These are phyloP conservation scores for Keithomyces neogunnii DNA, from an alignment of 2,329 filamentous ascomycete genomes.

Conservation along the genomic window DNA sequence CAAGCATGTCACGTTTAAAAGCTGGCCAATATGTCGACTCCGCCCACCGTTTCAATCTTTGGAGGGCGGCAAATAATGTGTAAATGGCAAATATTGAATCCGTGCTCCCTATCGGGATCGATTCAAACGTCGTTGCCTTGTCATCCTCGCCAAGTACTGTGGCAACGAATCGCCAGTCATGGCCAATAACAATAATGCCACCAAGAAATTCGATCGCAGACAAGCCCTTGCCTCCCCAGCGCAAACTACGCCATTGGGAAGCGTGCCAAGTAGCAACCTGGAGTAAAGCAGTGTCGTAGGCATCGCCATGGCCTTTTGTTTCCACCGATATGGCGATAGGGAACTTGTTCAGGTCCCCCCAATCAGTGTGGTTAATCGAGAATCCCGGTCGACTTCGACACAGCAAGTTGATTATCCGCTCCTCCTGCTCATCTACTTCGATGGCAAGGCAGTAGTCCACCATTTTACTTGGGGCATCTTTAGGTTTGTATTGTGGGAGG, in stretches of 20 bases:
- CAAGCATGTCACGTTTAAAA: conserved; percentile 1
- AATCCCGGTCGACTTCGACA: conserved; percentile 1
- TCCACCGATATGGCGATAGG: conserved; percentile 12
- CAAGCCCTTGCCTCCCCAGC: neutral
- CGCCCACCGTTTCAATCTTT: conserved; percentile 6
- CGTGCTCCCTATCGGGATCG: neutral
- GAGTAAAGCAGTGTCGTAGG: conserved; percentile 5
- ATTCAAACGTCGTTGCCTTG: conserved; percentile 1
- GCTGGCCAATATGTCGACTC: conserved; percentile 5
- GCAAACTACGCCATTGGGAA: conserved; percentile 9
- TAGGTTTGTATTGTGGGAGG: neutral
- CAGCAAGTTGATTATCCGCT: conserved; percentile 2
- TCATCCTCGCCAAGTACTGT: neutral
- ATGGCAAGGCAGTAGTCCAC: conserved; percentile 10
- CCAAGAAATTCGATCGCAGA: conserved; percentile 9
- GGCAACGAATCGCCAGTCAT: conserved; percentile 3
- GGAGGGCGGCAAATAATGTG: conserved; percentile 4
- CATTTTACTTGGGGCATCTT: conserved; percentile 2
- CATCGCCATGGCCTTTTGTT: conserved; percentile 9
- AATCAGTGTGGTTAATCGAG: conserved; percentile 11
- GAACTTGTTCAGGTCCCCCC: conserved; percentile 7
- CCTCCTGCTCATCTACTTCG: neutral
- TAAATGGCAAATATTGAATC: conserved; percentile 3
- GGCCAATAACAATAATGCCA: conserved; percentile 11
- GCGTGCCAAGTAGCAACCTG: conserved; percentile 13